Evolutionary conservation across 2,329 filamentous ascomycete genomes (phyloP).

Genomic region (Metarhizium sp.): DNA sequence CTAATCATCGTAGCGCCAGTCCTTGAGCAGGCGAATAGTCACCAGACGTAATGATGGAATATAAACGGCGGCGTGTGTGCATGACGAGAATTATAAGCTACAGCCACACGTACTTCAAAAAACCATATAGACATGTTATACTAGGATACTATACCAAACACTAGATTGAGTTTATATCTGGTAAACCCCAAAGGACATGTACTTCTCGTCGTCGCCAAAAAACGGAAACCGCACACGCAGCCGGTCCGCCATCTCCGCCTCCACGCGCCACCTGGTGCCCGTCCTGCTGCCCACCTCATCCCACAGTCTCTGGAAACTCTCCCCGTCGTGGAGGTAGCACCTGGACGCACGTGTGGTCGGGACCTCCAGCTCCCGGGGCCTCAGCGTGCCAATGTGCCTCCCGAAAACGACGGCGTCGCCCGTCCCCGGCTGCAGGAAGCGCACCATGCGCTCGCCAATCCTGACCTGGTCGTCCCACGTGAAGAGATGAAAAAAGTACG

Average conservation of each 20-base stretch:
- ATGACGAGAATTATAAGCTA: too few species aligned
- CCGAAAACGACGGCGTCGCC: slow-evolving; percentile 28
- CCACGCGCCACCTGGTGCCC: slow-evolving; percentile 28
- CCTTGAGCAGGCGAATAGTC: too few species aligned
- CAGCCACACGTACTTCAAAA: too few species aligned
- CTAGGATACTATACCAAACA: too few species aligned
- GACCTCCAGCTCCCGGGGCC: slow-evolving; percentile 15
- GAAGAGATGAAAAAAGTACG: slow-evolving; percentile 27
- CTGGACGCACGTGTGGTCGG: slow-evolving; percentile 15
- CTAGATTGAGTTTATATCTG: neutral
- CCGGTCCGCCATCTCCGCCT: slow-evolving; percentile 12
- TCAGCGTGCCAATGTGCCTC: slow-evolving; percentile 28
- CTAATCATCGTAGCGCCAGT: too few species aligned
- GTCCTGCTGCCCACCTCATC: slow-evolving; percentile 31
- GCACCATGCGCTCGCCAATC: slow-evolving; percentile 21
- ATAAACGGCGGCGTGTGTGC: too few species aligned
- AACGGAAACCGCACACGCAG: neutral
- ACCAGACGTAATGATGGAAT: too few species aligned
- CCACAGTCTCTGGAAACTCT: slow-evolving; percentile 34
- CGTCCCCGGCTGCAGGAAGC: slow-evolving; percentile 22
- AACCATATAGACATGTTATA: too few species aligned
- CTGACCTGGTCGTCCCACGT: slow-evolving; percentile 23
- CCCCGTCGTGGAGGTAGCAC: slow-evolving; percentile 14
- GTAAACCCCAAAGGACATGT: neutral
- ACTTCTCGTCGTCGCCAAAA: neutral